Percentiles rank a stretch among this genome's conserved stretches.
Conservation (phyloP, 2,329 filamentous ascomycete species). For the Paecilomyces sp. region DNA sequence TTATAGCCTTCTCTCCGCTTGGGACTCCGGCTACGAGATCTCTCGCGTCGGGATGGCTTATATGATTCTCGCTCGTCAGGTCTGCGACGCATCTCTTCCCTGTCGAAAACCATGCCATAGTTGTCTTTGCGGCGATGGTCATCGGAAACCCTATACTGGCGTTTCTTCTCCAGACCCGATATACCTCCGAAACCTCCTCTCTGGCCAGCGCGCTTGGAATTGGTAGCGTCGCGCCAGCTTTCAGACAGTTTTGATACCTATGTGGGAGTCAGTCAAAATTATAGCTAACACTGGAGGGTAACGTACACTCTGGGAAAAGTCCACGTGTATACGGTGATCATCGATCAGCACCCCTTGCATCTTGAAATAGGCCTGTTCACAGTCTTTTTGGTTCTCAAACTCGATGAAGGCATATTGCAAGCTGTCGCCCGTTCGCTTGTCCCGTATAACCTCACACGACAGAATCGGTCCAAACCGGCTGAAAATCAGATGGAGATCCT, state of each 20-base stretch:
- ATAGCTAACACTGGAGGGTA: neutral
- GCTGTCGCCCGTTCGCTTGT: constrained; percentile 88
- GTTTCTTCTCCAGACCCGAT: constrained; percentile 76
- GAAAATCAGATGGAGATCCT: constrained; percentile 93
- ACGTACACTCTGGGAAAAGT: constrained; percentile 92
- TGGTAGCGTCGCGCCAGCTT: constrained; percentile 79
- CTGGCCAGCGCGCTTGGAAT: constrained; percentile 63
- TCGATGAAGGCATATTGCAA: constrained; percentile 98
- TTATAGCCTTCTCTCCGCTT: constrained; percentile 27
- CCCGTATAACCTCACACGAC: constrained; percentile 91
- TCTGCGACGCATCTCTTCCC: constrained; percentile 56
- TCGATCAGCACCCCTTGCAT: constrained; percentile 98
- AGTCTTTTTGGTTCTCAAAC: constrained; percentile 85
- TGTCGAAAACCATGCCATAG: constrained; percentile 78
- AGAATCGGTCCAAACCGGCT: constrained; percentile 92
- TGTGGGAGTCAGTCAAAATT: constrained; percentile 12
- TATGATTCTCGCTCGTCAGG: constrained; percentile 12
- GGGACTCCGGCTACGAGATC: constrained; percentile 40
- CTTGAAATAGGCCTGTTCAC: constrained; percentile 94
- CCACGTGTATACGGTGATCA: constrained; percentile 94
- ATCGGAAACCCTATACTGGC: constrained; percentile 73
- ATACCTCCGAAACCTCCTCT: constrained; percentile 87
- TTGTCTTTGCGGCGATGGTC: constrained; percentile 40
- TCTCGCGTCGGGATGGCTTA: constrained; percentile 11
- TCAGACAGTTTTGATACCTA: constrained; percentile 71